Conservation (phyloP, 2,329 filamentous ascomycete species). For the Curvularia sp. region DNA sequence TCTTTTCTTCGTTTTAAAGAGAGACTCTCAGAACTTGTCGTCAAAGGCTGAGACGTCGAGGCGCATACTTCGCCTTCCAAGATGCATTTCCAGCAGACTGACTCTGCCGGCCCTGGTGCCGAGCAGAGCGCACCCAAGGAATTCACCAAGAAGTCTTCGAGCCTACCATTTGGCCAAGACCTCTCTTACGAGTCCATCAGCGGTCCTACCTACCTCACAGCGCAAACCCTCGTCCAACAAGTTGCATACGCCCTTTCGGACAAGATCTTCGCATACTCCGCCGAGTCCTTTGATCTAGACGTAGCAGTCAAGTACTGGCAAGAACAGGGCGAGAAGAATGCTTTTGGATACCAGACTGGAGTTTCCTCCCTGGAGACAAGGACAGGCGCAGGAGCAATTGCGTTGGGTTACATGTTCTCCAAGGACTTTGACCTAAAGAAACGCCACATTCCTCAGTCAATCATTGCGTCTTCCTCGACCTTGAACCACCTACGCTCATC, state of each 20-base stretch:
- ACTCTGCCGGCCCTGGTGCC: constrained; percentile 48
- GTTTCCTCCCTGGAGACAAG: constrained; percentile 85
- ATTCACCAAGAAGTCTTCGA: constrained; percentile 55
- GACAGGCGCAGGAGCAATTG: constrained; percentile 86
- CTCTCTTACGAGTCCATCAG: constrained; percentile 67
- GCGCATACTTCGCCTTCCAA: constrained; percentile 23
- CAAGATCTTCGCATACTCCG: constrained; percentile 97
- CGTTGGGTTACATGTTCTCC: constrained; percentile 96
- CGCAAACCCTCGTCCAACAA: constrained; percentile 93
- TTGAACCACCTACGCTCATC: constrained; percentile 80
- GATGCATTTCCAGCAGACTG: constrained; percentile 50
- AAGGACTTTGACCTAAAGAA: constrained; percentile 93
- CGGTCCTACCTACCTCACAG: constrained; percentile 90
- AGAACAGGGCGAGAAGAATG: constrained; percentile 73
- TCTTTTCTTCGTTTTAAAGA: constrained; percentile 18
- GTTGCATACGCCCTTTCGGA: constrained; percentile 94
- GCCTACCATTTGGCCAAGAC: constrained; percentile 61
- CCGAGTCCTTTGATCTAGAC: constrained; percentile 91
- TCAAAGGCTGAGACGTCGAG: constrained; percentile 16
- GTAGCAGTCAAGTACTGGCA: constrained; percentile 81
- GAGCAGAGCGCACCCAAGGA: constrained; percentile 40
- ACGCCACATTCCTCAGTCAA: constrained; percentile 87
- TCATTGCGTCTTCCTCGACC: constrained; percentile 84
- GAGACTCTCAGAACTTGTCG: constrained; percentile 13
- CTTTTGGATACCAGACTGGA: constrained; percentile 78